A percentile compares a stretch with the other conserved stretches of the same genome.
Evolutionary conservation across 192 early-diverging fungal species (phyloP).

Genomic region (Kappamyces sp.): DNA sequence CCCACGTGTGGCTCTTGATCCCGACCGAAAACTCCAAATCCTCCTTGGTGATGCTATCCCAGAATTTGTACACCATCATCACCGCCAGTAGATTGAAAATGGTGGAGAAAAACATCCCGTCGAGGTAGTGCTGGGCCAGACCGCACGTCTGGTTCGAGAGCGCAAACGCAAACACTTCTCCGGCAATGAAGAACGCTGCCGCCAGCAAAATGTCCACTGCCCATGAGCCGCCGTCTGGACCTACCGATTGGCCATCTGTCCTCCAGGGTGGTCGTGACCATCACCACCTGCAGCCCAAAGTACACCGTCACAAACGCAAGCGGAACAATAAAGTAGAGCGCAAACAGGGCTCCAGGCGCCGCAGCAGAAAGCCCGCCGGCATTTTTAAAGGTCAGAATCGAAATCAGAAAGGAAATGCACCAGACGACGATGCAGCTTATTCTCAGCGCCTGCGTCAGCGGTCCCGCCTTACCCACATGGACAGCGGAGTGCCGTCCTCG

Average conservation of each 20-base stretch:
- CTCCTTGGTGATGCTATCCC: slow-evolving; percentile 98
- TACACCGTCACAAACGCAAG: slow-evolving; percentile 78
- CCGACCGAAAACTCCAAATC: slow-evolving; percentile 92
- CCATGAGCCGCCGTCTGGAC: not conserved
- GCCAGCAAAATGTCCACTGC: slow-evolving; percentile 80
- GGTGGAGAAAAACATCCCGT: slow-evolving; percentile 94
- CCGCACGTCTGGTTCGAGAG: slow-evolving; percentile 80
- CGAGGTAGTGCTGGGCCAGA: slow-evolving; percentile 88
- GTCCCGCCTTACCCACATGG: slow-evolving; percentile 76
- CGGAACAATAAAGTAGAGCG: slow-evolving; percentile 84
- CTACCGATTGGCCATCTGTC: slow-evolving; percentile 91
- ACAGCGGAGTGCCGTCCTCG: slow-evolving; percentile 89
- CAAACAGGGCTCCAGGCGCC: slow-evolving; percentile 70
- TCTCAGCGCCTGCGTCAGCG: slow-evolving; percentile 64
- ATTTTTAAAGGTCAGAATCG: slow-evolving; percentile 75
- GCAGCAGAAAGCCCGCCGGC: slow-evolving; percentile 53
- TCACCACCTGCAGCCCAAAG: slow-evolving; percentile 81
- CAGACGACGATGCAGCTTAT: slow-evolving; percentile 78
- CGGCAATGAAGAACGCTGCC: slow-evolving; percentile 78
- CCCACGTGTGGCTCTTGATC: slow-evolving; percentile 77
- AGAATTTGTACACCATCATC: slow-evolving; percentile 99
- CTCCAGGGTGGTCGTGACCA: slow-evolving; percentile 92
- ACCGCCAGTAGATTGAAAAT: slow-evolving; percentile 86
- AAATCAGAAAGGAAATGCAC: slow-evolving; percentile 67
- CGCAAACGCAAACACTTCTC: slow-evolving; percentile 76